Base-by-base conservation (phyloP, 768 basidiomycete genomes). In the Psilocybe tampanensis region DNA sequence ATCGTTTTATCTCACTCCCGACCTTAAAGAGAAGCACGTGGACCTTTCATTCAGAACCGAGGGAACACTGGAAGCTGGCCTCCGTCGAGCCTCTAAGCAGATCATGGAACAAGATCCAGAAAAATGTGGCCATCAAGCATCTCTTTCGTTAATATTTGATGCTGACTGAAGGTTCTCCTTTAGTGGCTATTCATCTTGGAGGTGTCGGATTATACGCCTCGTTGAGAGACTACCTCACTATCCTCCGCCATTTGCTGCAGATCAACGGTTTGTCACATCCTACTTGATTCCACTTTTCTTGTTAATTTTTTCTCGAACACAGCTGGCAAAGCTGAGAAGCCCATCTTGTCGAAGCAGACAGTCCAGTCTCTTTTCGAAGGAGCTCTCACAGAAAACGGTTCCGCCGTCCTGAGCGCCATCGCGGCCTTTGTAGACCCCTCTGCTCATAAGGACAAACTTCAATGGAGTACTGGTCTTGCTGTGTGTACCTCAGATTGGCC, bases 241-340 rank as follows among this genome's bases (percentile, higher is more conserved):
- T 74, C n/a, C 49, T 72, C 9, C 67, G 65, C 6, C 70, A 74
- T 34, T 36, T 74, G 8, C 49, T 74, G 3, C 66, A 67, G 24
- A 69, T 72, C 8, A 48, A 72, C 43, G 66, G 70, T 69, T 56
- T 15, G 42, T 26, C n/a, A 15, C 36, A 33, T 23, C 52, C 21
- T 41, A 21, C 17, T 55, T 19, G n/a, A 17, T 15, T 39, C 21
- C 8, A 22, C 32, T 43, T 23, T 19, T 8, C 13, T 55, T 5
- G 3, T 43, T 19, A 2, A 1, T 17, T 39, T n/a, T n/a, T n/a
- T n/a, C n/a, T 19, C 49, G 13, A 6, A 18, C 18, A 11, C 18
- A 64, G 63, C 47, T 18, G 55, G 57, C 15, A 58, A 33, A 2
- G 62, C 62, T 7, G 42, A 48, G 11, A 64, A 64, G 19, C 60